A percentile compares a stretch with the other conserved stretches of the same genome.
Conservation (phyloP, 2,329 filamentous ascomycete species). For the Lachnellula arida region DNA sequence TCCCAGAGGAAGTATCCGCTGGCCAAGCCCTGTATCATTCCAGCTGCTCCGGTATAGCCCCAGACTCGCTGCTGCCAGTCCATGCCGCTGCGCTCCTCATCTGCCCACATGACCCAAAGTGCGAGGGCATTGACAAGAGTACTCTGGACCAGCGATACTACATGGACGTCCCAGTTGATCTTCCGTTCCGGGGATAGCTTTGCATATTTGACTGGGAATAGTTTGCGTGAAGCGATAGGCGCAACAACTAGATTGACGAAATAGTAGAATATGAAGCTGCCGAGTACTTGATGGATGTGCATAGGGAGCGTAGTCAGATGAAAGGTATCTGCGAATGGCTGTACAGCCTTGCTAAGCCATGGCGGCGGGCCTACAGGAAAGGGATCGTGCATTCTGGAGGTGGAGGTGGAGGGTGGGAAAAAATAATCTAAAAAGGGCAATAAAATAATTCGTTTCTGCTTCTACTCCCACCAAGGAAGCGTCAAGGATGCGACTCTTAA, state of each 20-base stretch:
- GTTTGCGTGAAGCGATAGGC: slow-evolving; percentile 56
- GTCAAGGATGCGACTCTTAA: neutral
- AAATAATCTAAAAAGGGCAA: neutral
- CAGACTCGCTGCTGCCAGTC: slow-evolving; percentile 65
- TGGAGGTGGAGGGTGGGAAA: neutral
- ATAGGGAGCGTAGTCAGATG: slow-evolving; percentile 62
- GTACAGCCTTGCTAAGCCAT: slow-evolving; percentile 45
- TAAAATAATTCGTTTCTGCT: neutral
- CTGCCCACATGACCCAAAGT: slow-evolving; percentile 66
- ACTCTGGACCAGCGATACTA: slow-evolving; percentile 78
- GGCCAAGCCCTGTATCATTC: slow-evolving; percentile 71
- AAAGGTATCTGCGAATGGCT: slow-evolving; percentile 60
- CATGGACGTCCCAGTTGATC: slow-evolving; percentile 81
- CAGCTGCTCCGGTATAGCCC: slow-evolving; percentile 69
- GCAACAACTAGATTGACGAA: slow-evolving; percentile 62
- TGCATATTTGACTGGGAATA: slow-evolving; percentile 62
- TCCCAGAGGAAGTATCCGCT: slow-evolving; percentile 86
- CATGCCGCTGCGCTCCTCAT: slow-evolving; percentile 64
- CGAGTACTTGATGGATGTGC: slow-evolving; percentile 72
- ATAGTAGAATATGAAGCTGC: slow-evolving; percentile 64
- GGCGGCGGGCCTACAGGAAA: slow-evolving; percentile 59
- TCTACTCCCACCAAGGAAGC: neutral
- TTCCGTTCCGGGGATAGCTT: slow-evolving; percentile 56
- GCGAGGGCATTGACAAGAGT: slow-evolving; percentile 66
- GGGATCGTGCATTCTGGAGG: slow-evolving; percentile 61